Percentiles rank a stretch among this genome's conserved stretches.
Conservation (phyloP, 225 moss, liverwort and hornwort species). For the Asterella californica region DNA sequence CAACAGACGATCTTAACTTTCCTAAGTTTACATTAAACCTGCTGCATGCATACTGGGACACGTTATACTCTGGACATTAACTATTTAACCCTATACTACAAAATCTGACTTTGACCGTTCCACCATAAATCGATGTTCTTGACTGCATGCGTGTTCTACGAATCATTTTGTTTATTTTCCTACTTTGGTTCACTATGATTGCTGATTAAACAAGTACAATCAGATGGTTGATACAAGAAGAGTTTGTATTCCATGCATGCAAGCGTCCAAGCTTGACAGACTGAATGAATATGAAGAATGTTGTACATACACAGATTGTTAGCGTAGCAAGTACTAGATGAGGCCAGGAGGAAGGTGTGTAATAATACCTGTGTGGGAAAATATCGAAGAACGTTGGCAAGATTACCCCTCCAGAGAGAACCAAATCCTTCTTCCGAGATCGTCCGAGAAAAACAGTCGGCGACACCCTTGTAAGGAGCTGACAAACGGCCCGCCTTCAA, state of each 20-base stretch:
- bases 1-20: too few species aligned
- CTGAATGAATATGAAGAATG: neutral
- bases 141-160: too few species aligned
- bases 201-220: too few species aligned
- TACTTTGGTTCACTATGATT: too few species aligned
- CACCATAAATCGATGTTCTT: too few species aligned
- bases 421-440: slow-evolving; percentile 50
- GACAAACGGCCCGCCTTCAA: slow-evolving; percentile 59
- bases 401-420: slow-evolving; percentile 71
- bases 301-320: neutral
- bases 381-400: slow-evolving; percentile 74
- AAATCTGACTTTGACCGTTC: too few species aligned
- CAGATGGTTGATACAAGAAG: neutral
- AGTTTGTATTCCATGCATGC: neutral
- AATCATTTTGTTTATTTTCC: too few species aligned
- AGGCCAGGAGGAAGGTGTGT: neutral
- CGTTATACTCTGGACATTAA: too few species aligned
- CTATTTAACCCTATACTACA: too few species aligned
- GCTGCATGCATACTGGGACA: too few species aligned
- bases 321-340: neutral
- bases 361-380: slow-evolving; percentile 71
- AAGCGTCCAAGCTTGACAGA: neutral
- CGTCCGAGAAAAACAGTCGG: slow-evolving; percentile 60
- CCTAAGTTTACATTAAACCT: too few species aligned
- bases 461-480: slow-evolving; percentile 60